A percentile compares a stretch with the other conserved stretches of the same genome.
phyloP scores from a whole-genome alignment of 2,329 filamentous ascomycete genomes.

The Penicillium sp. region DNA sequence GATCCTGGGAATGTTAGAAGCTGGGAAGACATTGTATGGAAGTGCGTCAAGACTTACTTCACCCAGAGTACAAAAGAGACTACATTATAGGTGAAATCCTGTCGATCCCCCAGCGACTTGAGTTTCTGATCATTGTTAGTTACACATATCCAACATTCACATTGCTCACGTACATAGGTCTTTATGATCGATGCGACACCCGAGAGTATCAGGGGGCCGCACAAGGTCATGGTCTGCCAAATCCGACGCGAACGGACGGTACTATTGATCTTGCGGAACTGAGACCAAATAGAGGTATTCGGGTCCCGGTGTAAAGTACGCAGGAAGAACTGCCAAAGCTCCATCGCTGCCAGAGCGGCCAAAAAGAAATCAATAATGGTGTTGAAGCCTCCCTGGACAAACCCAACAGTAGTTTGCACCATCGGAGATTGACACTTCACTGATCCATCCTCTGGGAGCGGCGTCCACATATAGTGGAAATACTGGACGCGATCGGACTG shows the following conservation, averaged over 20 bases:
- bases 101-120: constrained; percentile 33
- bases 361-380: constrained; percentile 36
- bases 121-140: constrained; percentile 23
- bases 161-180: constrained; percentile 28
- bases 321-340: constrained; percentile 39
- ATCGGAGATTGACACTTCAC: constrained; percentile 34
- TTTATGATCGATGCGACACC: constrained; percentile 39
- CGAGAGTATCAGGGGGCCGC: constrained; percentile 36
- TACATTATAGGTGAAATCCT: constrained; percentile 40
- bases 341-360: constrained; percentile 31
- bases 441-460: constrained; percentile 34
- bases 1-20: constrained; percentile 25
- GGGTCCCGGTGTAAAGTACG: constrained; percentile 27
- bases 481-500: constrained; percentile 35
- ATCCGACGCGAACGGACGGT: constrained; percentile 32
- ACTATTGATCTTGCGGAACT: constrained; percentile 32
- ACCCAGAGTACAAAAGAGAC: constrained; percentile 38
- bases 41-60: constrained; percentile 28
- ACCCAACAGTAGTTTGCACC: constrained; percentile 38
- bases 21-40: too few species aligned
- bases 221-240: constrained; percentile 37
- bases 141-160: too few species aligned
- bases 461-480: constrained; percentile 43
- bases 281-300: constrained; percentile 25
- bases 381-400: constrained; percentile 41